Evolutionary conservation across 345 rosid species (phyloP).

Genomic region (Ailanthus altissimus): DNA sequence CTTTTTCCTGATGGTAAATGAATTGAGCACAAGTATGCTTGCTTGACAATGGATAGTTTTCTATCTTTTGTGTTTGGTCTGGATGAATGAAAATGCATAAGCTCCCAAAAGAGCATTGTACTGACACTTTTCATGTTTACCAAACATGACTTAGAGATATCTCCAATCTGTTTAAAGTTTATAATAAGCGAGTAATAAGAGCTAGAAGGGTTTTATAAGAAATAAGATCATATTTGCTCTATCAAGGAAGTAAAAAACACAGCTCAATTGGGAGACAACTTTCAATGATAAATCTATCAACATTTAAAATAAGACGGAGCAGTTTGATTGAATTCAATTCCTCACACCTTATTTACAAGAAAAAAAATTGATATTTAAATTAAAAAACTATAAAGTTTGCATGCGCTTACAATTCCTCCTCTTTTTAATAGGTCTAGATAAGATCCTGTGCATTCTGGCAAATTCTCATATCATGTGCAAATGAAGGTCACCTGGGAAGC

Average conservation of each 20-base stretch:
- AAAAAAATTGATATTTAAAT: neutral
- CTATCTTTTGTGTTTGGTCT: constrained; percentile 6
- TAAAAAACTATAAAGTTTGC: neutral
- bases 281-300: neutral
- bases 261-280: neutral
- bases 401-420: neutral
- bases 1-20: neutral
- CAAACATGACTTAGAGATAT: neutral
- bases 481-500: constrained; percentile 19
- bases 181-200: neutral
- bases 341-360: neutral
- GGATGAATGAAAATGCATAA: constrained; percentile 7
- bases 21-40: neutral
- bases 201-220: neutral
- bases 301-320: neutral
- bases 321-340: neutral
- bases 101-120: neutral
- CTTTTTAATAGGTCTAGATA: neutral
- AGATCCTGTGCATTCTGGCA: neutral
- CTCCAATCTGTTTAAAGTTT: neutral
- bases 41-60: neutral
- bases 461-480: neutral
- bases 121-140: neutral
- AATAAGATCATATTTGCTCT: neutral
- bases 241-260: neutral